Evolutionary conservation across 2,329 filamentous ascomycete genomes (phyloP).

Genomic region (Xylaria sp.): DNA sequence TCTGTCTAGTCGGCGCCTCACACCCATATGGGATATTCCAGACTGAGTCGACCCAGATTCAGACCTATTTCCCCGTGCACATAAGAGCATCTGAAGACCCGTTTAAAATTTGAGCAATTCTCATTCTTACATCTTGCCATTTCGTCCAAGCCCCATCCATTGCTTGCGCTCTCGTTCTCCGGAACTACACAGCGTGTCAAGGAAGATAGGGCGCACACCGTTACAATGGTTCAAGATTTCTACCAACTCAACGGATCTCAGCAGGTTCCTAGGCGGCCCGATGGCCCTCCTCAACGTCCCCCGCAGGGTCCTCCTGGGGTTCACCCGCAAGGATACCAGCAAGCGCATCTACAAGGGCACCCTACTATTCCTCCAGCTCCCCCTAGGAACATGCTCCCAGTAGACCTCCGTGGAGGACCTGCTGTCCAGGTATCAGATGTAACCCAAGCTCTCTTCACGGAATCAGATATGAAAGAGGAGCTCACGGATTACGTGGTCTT

Average conservation of each 20-base stretch:
- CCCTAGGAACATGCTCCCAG: slow-evolving; percentile 26
- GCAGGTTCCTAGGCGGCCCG: neutral
- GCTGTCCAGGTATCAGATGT: slow-evolving; percentile 51
- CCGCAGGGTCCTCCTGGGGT: slow-evolving; percentile 3
- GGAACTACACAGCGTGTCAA: neutral
- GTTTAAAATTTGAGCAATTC: neutral
- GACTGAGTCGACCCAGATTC: neutral
- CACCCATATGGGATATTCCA: neutral
- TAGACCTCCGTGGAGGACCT: slow-evolving; percentile 21
- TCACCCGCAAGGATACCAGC: slow-evolving; percentile 11
- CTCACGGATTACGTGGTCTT: slow-evolving; percentile 56
- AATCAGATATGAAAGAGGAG: slow-evolving; percentile 53
- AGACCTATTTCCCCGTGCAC: neutral
- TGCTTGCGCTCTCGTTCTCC: neutral
- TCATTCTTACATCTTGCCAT: slow-evolving; percentile 3
- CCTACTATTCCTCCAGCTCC: slow-evolving; percentile 9
- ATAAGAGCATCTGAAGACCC: slow-evolving; percentile 12
- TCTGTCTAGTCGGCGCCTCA: slow-evolving; percentile 19
- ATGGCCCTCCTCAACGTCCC: slow-evolving; percentile 9
- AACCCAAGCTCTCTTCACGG: slow-evolving; percentile 52
- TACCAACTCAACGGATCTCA: slow-evolving; percentile 12
- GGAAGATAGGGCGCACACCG: neutral
- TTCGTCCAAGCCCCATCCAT: slow-evolving; percentile 3
- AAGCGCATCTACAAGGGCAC: slow-evolving; percentile 20
- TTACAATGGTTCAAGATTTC: slow-evolving; percentile 15